Percentiles rank a stretch among this genome's conserved stretches.
These are phyloP conservation scores for Globisporangium nagaii DNA, from an alignment of 352 stramenopile species.

Conservation along the genomic window DNA sequence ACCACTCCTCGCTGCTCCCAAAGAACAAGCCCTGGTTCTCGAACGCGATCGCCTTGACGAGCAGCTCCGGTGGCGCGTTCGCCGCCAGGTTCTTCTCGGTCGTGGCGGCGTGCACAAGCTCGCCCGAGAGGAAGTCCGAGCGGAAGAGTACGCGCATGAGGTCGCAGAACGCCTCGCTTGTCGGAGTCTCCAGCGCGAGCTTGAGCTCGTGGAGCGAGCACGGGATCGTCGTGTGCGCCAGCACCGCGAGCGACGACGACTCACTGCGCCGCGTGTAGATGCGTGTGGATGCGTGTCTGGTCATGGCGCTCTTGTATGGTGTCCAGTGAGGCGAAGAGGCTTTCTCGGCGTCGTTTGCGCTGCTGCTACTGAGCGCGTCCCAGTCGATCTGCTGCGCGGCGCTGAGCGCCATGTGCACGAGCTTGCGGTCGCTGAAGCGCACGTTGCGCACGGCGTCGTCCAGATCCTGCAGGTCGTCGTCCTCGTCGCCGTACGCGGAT, in stretches of 20 bases:
- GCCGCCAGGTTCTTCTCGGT: background rate
- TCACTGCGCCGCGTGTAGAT: background rate
- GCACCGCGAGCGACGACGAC: background rate
- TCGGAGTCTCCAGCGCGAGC: background rate
- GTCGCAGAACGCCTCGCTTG: background rate
- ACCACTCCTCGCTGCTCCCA: background rate
- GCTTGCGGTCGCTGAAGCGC: background rate
- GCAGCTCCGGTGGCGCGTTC: background rate
- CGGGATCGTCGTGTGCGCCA: background rate
- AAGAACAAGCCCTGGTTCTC: background rate
- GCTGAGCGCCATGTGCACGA: background rate
- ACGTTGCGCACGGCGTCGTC: background rate
- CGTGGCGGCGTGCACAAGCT: background rate
- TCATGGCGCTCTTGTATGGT: background rate
- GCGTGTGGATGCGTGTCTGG: background rate
- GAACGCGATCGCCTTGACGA: background rate
- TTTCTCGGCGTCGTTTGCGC: no score
- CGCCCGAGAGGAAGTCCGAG: background rate
- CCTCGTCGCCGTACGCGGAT: background rate
- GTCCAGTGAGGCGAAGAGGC: no score
- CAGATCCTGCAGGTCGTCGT: background rate
- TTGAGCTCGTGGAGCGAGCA: background rate
- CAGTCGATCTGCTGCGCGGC: background rate
- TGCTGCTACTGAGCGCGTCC: background rate
- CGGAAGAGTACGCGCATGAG: background rate